Conservation (phyloP, 176 grass and related monocot species). For the Bolboschoenus planiculmis region DNA sequence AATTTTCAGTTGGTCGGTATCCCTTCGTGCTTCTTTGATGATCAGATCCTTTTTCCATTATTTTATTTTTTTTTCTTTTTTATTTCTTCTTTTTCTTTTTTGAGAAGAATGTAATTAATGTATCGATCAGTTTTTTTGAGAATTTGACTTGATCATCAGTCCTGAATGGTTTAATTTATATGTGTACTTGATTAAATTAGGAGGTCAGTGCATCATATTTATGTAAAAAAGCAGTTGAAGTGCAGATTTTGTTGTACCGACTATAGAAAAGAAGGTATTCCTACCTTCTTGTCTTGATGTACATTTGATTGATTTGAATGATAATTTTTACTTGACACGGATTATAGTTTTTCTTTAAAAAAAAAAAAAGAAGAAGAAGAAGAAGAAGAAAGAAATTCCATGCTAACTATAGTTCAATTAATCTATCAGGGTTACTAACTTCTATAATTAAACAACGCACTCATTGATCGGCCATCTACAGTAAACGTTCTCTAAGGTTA, state of each 20-base stretch:
- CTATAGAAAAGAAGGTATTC: background rate
- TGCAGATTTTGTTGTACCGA: slow-evolving; percentile 2
- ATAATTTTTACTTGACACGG: background rate
- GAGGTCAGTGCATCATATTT: background rate
- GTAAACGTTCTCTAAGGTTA: background rate
- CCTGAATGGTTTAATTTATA: background rate
- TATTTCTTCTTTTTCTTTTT: background rate
- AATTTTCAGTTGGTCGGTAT: background rate
- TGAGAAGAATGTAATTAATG: background rate
- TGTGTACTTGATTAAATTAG: background rate
- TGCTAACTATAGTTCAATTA: background rate
- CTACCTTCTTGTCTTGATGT: background rate
- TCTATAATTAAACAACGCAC: background rate
- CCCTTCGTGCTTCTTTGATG: background rate
- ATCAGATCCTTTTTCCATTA: background rate
- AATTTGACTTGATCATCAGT: background rate
- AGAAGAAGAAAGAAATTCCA: background rate
- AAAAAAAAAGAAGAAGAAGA: no score
- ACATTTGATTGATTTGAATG: background rate
- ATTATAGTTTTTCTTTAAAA: background rate
- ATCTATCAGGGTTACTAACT: background rate
- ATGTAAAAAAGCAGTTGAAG: background rate
- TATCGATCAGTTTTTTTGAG: background rate
- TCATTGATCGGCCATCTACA: no score
- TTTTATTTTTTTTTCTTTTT: background rate